Evolutionary conservation across 164 flowering plant genomes (phyloP), one percentile per base, ranked within the genome.

Genomic region (Brasenia schreberi): DNA sequence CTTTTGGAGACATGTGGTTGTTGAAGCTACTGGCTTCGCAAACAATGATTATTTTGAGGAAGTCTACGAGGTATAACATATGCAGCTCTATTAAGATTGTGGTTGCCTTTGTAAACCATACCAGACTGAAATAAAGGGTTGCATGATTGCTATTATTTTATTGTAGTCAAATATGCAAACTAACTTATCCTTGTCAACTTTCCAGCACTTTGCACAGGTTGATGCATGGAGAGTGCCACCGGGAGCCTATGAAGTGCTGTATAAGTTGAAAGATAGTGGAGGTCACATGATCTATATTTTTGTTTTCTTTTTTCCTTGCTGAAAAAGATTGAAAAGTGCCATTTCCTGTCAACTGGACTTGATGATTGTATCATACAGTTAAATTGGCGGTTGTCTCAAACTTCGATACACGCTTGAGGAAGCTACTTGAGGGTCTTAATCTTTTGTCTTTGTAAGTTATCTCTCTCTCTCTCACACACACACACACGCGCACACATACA

Each of bases 371-470:
- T 67, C 43, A 1, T 61, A 49, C 88, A 93, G 98, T 93, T 77
- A 93, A 89, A 78, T 61, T 90, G 77, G 98, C 93, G 27, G 98
- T 94, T 71, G 92, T 94, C 66, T 94, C 98, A 73, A 91, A 94
- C 71, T 94, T 94, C 65, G 98, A 94, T 74, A 82, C 84, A 63
- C 97, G 97, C 19, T 73, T 93, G 72, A 86, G 91, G 91, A 90
- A 85, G 82, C 81, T 93, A 44, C 73, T 90, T 81, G 83, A 83
- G 81, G 97, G 90, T 70, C 91, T 93, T 39, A 78, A 81, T 58
- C 78, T 93, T 66, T 70, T 83, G 64, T 80, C 90, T 72, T 74
- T 90, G 98, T 93, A 75, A 81, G 89, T 67, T 23, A 0, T 23
- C 27, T 23, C 27, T 23, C 27, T 23, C 27, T 23, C 27, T 23